Evolutionary conservation across 1,284 basidiomycete genomes (phyloP), one percentile per base, ranked within the genome.

Genomic region (Ganoderma meredithae): DNA sequence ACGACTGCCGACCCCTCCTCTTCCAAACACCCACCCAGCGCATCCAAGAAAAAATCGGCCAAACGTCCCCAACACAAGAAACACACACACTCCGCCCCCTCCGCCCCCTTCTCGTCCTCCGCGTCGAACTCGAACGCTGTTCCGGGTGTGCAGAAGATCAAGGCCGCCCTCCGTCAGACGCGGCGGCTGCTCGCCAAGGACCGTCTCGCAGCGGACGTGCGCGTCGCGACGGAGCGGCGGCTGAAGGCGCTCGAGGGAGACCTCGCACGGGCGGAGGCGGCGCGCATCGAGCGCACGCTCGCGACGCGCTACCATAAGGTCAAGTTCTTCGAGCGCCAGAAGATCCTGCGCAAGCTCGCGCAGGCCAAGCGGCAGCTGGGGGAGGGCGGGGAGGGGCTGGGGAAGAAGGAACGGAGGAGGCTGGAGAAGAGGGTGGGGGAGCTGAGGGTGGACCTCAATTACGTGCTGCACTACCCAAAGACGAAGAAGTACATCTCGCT

Each of bases 261-360:
- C 75, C 84, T 96, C 25, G 86, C 85, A 36, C 85, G 83, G 70
- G 90, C 90, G 0, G 85, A 90, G 77, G 75, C 74, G 66, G 81
- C 83, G 64, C 82, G 83, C 15, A 92, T 92, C 75, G 95, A 96
- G 79, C 87, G 90, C 60, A 82, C 87, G 60, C 83, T 94, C 73
- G 92, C 94, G 0, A 80, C 85, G 55, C 87, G 86, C 71, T 97
- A 97, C 79, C 95, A 95, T 75, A 94, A 89, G 80, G 83, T 95
- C 76, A 96, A 95, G 79, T 96, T 96, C 81, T 96, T 96, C 72
- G 95, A 96, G 79, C 88, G 93, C 58, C 89, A 94, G 81, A 96
- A 96, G 76, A 86, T 95, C 12, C 75, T 85, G 7, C 87, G 95
- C 31, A 91, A 90, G 76, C 86, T 96, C 66, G 87, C 85, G 60